Evolutionary conservation across 768 basidiomycete species (phyloP).

Genomic region (Lactarius sanguifluus): DNA sequence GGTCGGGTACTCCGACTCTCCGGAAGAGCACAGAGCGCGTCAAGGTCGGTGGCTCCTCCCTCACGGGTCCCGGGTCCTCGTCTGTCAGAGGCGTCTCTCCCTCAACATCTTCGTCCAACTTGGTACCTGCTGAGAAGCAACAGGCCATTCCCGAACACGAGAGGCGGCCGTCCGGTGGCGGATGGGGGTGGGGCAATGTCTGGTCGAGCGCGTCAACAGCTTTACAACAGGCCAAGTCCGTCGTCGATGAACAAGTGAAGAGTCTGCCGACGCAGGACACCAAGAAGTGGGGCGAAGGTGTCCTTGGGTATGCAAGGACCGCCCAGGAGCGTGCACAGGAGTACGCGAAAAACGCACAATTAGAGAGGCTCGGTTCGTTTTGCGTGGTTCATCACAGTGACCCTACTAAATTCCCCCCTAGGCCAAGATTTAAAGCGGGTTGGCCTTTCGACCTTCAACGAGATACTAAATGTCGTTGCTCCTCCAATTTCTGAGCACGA

Average conservation of each 20-base stretch:
- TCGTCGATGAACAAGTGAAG: constrained; percentile 93
- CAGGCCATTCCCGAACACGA: constrained; percentile 24
- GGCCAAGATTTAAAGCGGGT: constrained; percentile 89
- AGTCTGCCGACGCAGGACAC: constrained; percentile 82
- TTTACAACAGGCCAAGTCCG: constrained; percentile 81
- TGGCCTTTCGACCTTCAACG: constrained; percentile 84
- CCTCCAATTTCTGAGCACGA: constrained; percentile 99
- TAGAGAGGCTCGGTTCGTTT: constrained; percentile 81
- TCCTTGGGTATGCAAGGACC: constrained; percentile 82
- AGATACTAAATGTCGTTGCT: constrained; percentile 93
- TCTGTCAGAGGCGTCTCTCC: constrained; percentile 36
- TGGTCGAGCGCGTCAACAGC: constrained; percentile 87
- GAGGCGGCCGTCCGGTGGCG: constrained; percentile 34
- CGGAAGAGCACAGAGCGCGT: constrained; percentile 79
- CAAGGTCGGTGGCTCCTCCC: constrained; percentile 51
- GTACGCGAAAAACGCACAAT: constrained; percentile 82
- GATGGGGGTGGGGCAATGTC: constrained; percentile 86
- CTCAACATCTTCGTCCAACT: constrained; percentile 32
- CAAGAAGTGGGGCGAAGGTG: constrained; percentile 84
- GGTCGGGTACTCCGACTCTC: constrained; percentile 68
- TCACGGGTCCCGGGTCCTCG: constrained; percentile 39
- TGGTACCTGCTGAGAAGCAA: constrained; percentile 26
- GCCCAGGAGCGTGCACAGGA: constrained; percentile 42
- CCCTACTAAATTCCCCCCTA: constrained; percentile 38
- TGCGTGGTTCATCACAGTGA: neutral